These are phyloP conservation scores for Didymella glomerata DNA, from an alignment of 2,329 filamentous ascomycete species.

Conservation along the genomic window DNA sequence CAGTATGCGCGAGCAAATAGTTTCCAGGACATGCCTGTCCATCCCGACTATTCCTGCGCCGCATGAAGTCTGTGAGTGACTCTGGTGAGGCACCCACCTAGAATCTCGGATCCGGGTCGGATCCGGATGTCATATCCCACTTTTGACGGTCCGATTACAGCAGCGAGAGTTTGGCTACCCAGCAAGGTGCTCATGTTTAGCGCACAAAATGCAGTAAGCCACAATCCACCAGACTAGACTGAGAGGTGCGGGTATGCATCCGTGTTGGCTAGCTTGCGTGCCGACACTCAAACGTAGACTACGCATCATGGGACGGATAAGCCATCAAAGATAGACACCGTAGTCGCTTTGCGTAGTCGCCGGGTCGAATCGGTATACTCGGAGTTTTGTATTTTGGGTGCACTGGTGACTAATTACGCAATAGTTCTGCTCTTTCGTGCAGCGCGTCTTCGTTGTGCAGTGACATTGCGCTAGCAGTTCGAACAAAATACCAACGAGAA, in stretches of 20 bases:
- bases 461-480: neutral
- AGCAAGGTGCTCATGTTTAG: neutral
- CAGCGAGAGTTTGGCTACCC: neutral
- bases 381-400: neutral
- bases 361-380: constrained; percentile 2
- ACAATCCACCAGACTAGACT: neutral
- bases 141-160: neutral
- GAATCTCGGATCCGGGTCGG: neutral
- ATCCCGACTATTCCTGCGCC: neutral
- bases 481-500: neutral
- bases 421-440: neutral
- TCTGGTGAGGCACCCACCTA: neutral
- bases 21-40: no score
- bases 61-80: neutral
- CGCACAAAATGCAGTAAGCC: neutral
- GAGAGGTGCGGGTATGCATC: constrained; percentile 3
- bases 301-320: neutral
- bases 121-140: neutral
- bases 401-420: neutral
- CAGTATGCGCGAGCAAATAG: neutral
- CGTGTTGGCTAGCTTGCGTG: neutral
- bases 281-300: neutral
- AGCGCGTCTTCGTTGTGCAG: neutral
- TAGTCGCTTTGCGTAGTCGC: neutral
- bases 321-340: neutral